A percentile compares a stretch with the other conserved stretches of the same genome.
Conservation (phyloP, 2,329 filamentous ascomycete genomes). For the Alternaria arborescens region DNA sequence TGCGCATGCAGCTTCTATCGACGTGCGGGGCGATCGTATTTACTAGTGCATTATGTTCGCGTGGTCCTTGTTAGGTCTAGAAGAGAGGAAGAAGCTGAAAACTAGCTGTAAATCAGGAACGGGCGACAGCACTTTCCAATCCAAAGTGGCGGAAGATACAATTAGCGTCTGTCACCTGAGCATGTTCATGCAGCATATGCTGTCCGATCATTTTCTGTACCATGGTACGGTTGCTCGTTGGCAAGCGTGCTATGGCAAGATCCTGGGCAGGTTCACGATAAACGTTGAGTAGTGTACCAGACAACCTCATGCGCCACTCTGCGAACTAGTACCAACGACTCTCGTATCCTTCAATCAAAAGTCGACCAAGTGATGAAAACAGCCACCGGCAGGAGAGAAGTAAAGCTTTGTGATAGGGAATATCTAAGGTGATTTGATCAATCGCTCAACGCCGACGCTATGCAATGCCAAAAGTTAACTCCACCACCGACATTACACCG, state of each 20-base stretch:
- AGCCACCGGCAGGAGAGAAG: not conserved
- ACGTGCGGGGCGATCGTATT: not conserved
- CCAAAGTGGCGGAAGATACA: not conserved
- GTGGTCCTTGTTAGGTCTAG: not conserved
- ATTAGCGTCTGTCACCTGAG: slow-evolving; percentile 1
- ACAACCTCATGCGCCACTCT: not conserved
- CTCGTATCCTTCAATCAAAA: not conserved
- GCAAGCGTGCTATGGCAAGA: not conserved
- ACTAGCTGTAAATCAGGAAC: not conserved
- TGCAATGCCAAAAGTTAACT: slow-evolving; percentile 29
- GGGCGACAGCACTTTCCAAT: not conserved
- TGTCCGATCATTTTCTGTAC: not conserved
- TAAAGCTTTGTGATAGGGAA: slow-evolving; percentile 8
- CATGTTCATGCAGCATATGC: not conserved
- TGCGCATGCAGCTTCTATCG: not conserved
- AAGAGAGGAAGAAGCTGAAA: slow-evolving; percentile 1
- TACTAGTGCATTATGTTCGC: not conserved
- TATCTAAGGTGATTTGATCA: slow-evolving; percentile 5
- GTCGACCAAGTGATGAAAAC: not conserved
- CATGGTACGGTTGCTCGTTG: slow-evolving; percentile 2
- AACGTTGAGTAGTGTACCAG: slow-evolving; percentile 2
- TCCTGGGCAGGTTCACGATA: not conserved
- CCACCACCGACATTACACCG: slow-evolving; percentile 11
- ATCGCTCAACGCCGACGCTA: slow-evolving; percentile 44
- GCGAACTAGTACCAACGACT: not conserved